Evolutionary conservation across 495 filamentous ascomycete genomes (phyloP), one percentile per base, ranked within the genome.

Genomic region (Penicillium fimorum): DNA sequence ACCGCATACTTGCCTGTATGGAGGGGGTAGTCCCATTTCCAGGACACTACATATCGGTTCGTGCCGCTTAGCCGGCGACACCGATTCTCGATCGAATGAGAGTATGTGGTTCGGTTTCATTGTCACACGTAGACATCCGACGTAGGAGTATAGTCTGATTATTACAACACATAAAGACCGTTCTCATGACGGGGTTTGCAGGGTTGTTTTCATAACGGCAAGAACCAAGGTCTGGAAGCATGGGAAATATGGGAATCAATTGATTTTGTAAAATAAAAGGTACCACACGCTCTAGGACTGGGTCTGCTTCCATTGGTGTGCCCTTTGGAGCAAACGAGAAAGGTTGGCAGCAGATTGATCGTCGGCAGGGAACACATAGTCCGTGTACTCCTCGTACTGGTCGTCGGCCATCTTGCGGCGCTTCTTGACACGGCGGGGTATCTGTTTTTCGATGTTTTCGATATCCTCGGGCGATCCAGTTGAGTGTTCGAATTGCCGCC

Each of bases 351-450:
- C 87, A 61, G 88, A 87, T 73, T 90, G 83, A 73, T 97, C 93
- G 78, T 97, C 94, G 8, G 91, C 92, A 5, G 94, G 94, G 85
- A 98, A 98, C 45, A 97, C 82, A 68, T 93, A 97, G 70, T 97
- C 94, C 79, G 93, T 83, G 70, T 96, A 98, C 75, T 98, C 94
- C 81, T 98, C 94, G 79, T 90, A 97, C 18, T 83, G 87, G 69
- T 96, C 93, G 75, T 97, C 92, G 68, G 96, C 92, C 74, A 97
- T 68, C 84, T 86, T 92, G 71, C 94, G 86, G 63, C 92, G 83
- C 82, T 94, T 94, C 86, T 96, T 98, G 70, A 90, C 89, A 69
- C 85, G 87, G 47, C 91, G 81, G 29, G 95, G 95, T 91, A 96
- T 96, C 78, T 96, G 90, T 65, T 85, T 86, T 70, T 92, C 87